Evolutionary conservation across 495 filamentous ascomycete genomes (phyloP).

Genomic region (Penicillium odoratum): DNA sequence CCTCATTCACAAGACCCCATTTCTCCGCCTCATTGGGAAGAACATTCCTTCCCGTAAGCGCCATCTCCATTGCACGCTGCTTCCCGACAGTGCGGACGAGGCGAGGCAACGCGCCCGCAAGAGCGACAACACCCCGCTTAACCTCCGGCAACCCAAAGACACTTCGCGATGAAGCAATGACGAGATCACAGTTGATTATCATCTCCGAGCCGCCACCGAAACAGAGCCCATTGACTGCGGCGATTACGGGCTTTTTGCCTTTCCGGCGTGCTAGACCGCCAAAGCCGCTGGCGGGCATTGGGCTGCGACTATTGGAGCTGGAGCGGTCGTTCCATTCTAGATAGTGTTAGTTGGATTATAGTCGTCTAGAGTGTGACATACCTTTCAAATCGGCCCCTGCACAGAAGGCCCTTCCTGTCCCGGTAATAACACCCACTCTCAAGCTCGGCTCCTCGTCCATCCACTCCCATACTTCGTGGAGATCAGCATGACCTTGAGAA

Average conservation of each 20-base stretch:
- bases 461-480: constrained; percentile 56
- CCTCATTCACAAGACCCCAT: constrained; percentile 73
- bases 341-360: constrained; percentile 6
- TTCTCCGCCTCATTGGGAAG: constrained; percentile 56
- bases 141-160: constrained; percentile 70
- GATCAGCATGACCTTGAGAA: constrained; percentile 50
- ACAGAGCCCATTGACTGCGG: constrained; percentile 70
- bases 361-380: constrained; percentile 7
- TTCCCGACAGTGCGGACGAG: constrained; percentile 64
- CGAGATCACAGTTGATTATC: constrained; percentile 69
- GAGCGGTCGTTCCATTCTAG: constrained; percentile 42
- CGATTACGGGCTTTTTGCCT: constrained; percentile 63
- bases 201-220: constrained; percentile 79
- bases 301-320: constrained; percentile 12
- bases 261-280: constrained; percentile 47
- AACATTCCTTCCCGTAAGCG: constrained; percentile 62
- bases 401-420: constrained; percentile 57
- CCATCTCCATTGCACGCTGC: constrained; percentile 76
- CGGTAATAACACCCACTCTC: constrained; percentile 57
- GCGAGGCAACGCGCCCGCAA: constrained; percentile 72
- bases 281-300: constrained; percentile 34
- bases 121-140: constrained; percentile 67
- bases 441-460: constrained; percentile 55
- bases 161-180: constrained; percentile 55
- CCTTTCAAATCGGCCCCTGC: constrained; percentile 61